Evolutionary conservation across 2,329 filamentous ascomycete genomes (phyloP).

Genomic region (Verticillium nubilum): DNA sequence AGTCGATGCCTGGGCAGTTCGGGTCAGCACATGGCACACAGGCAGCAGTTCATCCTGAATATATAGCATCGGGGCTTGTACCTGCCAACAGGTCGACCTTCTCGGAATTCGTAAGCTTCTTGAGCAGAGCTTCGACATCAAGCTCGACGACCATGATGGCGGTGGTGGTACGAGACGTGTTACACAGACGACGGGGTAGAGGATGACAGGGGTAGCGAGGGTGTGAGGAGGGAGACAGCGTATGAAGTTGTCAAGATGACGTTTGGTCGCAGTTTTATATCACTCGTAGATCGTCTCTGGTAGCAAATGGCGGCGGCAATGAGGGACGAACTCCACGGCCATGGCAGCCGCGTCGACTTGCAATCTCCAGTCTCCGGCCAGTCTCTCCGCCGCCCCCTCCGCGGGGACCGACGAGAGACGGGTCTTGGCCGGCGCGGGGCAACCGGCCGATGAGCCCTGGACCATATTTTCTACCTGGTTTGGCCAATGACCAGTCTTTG

Average conservation of each 20-base stretch:
- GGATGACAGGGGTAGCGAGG: neutral
- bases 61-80: slow-evolving; percentile 16
- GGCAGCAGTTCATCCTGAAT: neutral
- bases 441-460: neutral
- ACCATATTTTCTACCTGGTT: neutral
- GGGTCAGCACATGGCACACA: neutral
- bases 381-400: neutral
- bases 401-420: neutral
- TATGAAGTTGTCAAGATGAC: neutral
- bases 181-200: neutral
- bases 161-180: neutral
- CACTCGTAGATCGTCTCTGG: neutral
- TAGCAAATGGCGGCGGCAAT: neutral
- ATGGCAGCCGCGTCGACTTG: neutral
- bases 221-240: neutral
- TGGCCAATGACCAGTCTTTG: slow-evolving; percentile 2
- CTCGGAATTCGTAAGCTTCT: slow-evolving; percentile 46
- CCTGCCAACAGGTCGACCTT: slow-evolving; percentile 49
- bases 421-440: neutral
- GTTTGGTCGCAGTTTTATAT: neutral
- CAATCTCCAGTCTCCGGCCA: neutral
- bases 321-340: neutral
- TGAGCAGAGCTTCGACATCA: slow-evolving; percentile 47
- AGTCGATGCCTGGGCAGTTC: slow-evolving; percentile 49
- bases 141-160: slow-evolving; percentile 35